A percentile compares a stretch with the other conserved stretches of the same genome.
Conservation (phyloP, 768 basidiomycete genomes). For the Pulveroboletus frians region DNA sequence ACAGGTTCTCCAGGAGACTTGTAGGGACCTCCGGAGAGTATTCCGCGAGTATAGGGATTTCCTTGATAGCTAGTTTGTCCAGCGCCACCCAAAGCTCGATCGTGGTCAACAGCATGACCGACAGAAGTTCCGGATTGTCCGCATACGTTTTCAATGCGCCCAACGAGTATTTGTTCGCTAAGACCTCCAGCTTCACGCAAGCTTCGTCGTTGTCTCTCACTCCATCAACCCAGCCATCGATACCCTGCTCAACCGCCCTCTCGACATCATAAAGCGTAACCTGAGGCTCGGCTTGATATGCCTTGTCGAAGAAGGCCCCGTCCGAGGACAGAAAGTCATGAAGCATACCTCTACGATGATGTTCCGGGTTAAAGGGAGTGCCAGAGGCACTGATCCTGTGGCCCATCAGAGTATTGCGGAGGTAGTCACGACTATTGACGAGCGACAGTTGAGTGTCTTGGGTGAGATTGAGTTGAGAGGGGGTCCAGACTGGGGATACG, state of each 20-base stretch:
- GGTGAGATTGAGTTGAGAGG: slow-evolving; percentile 20
- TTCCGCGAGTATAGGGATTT: slow-evolving; percentile 24
- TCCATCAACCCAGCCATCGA: slow-evolving; percentile 32
- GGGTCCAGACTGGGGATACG: slow-evolving; percentile 8
- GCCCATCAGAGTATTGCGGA: slow-evolving; percentile 17
- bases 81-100: slow-evolving; percentile 37
- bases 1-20: slow-evolving; percentile 22
- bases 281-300: slow-evolving; percentile 9
- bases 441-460: slow-evolving; percentile 34
- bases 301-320: slow-evolving; percentile 6
- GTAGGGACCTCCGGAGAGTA: slow-evolving; percentile 33
- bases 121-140: slow-evolving; percentile 36
- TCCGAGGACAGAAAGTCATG: slow-evolving; percentile 14
- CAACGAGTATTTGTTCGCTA: slow-evolving; percentile 25
- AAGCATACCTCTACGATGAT: slow-evolving; percentile 11
- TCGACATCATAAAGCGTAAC: slow-evolving; percentile 38
- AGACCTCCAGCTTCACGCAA: slow-evolving; percentile 18
- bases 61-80: slow-evolving; percentile 21
- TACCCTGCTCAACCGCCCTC: slow-evolving; percentile 21
- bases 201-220: slow-evolving; percentile 8
- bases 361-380: not conserved
- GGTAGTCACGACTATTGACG: slow-evolving; percentile 22
- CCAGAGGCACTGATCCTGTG: not conserved
- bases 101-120: slow-evolving; percentile 38
- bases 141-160: slow-evolving; percentile 25